Base-by-base conservation (phyloP, 495 filamentous ascomycete genomes). In the Corynascus novoguineensis region DNA sequence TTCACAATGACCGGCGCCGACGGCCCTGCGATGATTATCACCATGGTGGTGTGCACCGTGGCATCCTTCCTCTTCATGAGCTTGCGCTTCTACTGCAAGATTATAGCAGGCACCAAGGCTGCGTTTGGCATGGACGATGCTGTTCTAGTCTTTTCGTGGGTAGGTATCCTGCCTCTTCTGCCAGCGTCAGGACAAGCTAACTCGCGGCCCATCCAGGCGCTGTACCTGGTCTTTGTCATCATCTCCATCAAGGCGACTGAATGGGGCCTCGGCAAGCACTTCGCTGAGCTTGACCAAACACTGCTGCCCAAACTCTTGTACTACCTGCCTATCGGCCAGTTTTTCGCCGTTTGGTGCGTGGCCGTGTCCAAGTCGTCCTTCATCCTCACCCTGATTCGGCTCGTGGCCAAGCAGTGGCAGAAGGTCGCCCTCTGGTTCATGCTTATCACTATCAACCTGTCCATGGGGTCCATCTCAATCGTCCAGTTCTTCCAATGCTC, bases 341-440 rank as follows among this genome's bases (percentile, higher is more conserved):
- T 41, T 19, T 41, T 41, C 38, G 38, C 38, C 38, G 38, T 41
- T 19, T 19, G 19, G 5, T 15, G n/a, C n/a, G 17, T 41, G 4
- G 38, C 38, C 38, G 38, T 41, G 14, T 41, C 38, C 38, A 41
- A 41, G 38, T 41, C 38, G 38, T 41, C 38, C 38, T 41, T 41
- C 38, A 41, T 41, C 38, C 15, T 41, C 38, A 41, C 38, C n/a
- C 38, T 41, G 38, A n/a, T 41, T 19, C 38, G 38, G 38, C 38
- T 41, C 38, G 38, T 41, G n/a, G 22, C 38, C 17, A 41, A 41
- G 38, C 38, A n/a, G 17, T 41, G 38, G 38, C 38, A 41, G 38
- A 41, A 41, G 38, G 38, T 19, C 5, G 38, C 38, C 38, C 38
- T 41, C n/a, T 41, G 38, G 38, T 41, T 41, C 38, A 41, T 41